Evolutionary conservation across 768 basidiomycete genomes (phyloP).

Genomic region (Jaapia argillacea): DNA sequence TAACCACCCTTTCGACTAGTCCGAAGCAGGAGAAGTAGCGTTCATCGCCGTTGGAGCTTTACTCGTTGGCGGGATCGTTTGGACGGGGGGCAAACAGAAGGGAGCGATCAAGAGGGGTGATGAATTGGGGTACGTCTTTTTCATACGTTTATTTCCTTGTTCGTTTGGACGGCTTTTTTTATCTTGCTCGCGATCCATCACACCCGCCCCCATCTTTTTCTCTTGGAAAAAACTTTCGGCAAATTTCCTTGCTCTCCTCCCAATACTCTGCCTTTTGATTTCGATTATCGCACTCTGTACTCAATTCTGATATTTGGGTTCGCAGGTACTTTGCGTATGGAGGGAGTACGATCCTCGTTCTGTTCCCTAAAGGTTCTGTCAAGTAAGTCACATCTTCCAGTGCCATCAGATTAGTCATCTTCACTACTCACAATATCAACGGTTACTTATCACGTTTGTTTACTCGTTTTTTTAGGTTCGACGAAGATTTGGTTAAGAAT

Average conservation of each 20-base stretch:
- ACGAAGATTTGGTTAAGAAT: conserved; percentile 48
- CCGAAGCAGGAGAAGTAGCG: conserved; percentile 47
- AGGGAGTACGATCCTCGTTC: conserved; percentile 57
- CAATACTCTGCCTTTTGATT: too few species aligned
- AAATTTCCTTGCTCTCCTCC: too few species aligned
- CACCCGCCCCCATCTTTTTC: too few species aligned
- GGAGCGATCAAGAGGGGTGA: conserved; percentile 53
- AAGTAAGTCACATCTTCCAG: conserved; percentile 27
- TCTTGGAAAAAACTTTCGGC: too few species aligned
- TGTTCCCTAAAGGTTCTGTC: conserved; percentile 46
- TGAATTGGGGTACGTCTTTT: conserved; percentile 54
- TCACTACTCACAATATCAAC: not conserved
- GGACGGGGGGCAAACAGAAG: conserved; percentile 45
- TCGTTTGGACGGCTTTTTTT: too few species aligned
- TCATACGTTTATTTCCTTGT: too few species aligned
- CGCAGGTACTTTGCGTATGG: conserved; percentile 71
- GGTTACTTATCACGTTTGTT: not conserved
- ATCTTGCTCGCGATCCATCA: too few species aligned
- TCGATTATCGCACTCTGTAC: too few species aligned
- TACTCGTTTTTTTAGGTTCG: conserved; percentile 29
- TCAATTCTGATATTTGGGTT: too few species aligned
- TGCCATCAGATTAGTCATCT: not conserved
- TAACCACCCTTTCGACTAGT: too few species aligned
- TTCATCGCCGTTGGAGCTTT: conserved; percentile 75
- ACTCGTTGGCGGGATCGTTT: conserved; percentile 67